Base-by-base conservation (phyloP, 225 moss, liverwort and hornwort genomes). In the Pseudisothecium myosuroides region DNA sequence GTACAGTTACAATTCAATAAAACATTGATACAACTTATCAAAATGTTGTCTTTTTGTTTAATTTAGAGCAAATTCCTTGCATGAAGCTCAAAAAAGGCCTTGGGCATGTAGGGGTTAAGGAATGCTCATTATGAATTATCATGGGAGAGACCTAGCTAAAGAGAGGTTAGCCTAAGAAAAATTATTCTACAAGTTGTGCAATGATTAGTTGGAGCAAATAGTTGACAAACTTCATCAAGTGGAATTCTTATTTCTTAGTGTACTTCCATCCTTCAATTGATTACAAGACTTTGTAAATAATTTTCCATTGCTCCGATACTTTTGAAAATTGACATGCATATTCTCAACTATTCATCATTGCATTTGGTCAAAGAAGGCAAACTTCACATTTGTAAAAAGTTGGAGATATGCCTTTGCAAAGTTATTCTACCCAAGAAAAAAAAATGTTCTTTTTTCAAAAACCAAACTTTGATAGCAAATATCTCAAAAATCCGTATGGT, bases 51-150 rank as follows among this genome's bases (percentile, higher is more conserved):
- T n/a, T n/a, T n/a, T n/a, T n/a, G n/a, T n/a, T n/a, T n/a, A n/a
- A n/a, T n/a, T n/a, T n/a, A n/a, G n/a, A n/a, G n/a, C n/a, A n/a
- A n/a, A n/a, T n/a, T n/a, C n/a, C n/a, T n/a, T n/a, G n/a, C n/a
- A n/a, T n/a, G n/a, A n/a, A n/a, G n/a, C n/a, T n/a, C n/a, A n/a
- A n/a, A n/a, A n/a, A n/a, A n/a, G n/a, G n/a, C n/a, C n/a, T n/a
- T n/a, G n/a, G n/a, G n/a, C n/a, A n/a, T n/a, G n/a, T n/a, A n/a
- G n/a, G n/a, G n/a, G n/a, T n/a, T n/a, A 32, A 31, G 0, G 4
- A 75, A 49, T 75, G 2, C 2, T 49, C 12, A 75, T 0, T 76
- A 1, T 0, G 0, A 1, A 34, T 50, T 76, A 7, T 76, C 4
- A 21, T 21, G 0, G 8, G 1, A 52, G 8, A 76, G 15, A 21